Evolutionary conservation across 1,284 basidiomycete species (phyloP), one percentile per base, ranked within the genome.

Genomic region (Porogramme epimiltina): DNA sequence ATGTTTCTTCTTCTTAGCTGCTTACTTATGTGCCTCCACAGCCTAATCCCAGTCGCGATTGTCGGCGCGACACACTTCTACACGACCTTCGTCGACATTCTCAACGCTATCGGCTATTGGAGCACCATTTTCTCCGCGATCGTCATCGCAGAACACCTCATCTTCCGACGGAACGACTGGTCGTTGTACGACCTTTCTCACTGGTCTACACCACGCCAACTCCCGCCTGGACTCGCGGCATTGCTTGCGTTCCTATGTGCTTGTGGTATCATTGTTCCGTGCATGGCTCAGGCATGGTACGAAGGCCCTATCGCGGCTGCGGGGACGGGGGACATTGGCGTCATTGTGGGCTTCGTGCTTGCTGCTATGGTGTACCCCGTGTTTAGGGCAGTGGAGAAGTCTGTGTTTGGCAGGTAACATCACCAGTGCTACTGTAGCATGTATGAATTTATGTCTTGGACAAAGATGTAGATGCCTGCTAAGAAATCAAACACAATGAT

Each of bases 21-120:
- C 47, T 58, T 52, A 22, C 45, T 4, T 41, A 3, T 22, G 19
- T 3, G 15, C 24, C 9, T 6, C 10, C 25, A 19, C 40, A 85
- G 82, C 41, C 65, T 84, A 42, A 80, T 85, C 34, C 84, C 84
- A 0, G 67, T 86, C 1, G 79, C 80, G 10, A 82, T 87, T 54
- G 64, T 85, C 8, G 83, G 82, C 0, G 80, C 82, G 11, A 76
- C 65, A n/a, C 73, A 66, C 45, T 86, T 86, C 63, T 84, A 84
- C 55, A 60, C 66, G 3, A 82, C 82, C 3, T 77, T 85, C 43
- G 75, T 81, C 26, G 76, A 85, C 53, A 67, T 85, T 34, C 71
- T 83, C 34, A 78, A 81, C 46, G 59, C 83, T 36, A 82, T 84
- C 52, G 82, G 84, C 5, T 85, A 85, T 66, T 85, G 84, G 84